Base-by-base conservation (phyloP, 257 asterid genomes). In the Paraleonurus japonicus region DNA sequence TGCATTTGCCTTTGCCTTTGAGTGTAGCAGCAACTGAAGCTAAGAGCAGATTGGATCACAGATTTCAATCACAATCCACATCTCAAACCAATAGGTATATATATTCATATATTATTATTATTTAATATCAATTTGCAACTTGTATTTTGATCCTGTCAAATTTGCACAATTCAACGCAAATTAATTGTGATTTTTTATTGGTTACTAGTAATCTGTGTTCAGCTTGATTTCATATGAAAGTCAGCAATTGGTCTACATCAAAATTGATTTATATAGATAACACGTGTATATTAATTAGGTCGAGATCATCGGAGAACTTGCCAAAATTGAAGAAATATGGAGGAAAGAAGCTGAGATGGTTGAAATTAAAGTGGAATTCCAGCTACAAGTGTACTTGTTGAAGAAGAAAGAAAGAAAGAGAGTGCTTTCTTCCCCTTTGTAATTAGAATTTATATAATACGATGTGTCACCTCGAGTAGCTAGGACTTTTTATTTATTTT, bases 281-380 rank as follows among this genome's bases (percentile, higher is more conserved):
- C 24, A 50, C 24, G 58, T 41, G 3, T 16, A 17, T 50, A 50
- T 48, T 39, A 47, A n/a, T n/a, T 16, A 43, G 77, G 47, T 61
- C 60, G 23, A 70, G 70, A 71, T 50, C 24, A 6, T 9, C 4
- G 27, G 82, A 67, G 5, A 76, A 61, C 2, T 63, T 78, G 67
- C 47, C 48, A 50, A 73, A 78, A 8, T n/a, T 80, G 73, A 83
- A 75, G 75, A 84, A 64, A 39, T 78, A 78, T 11, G 81, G 83
- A 68, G 78, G 82, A 41, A 81, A 79, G 76, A 79, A 73, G 80
- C 63, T 80, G 22, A 78, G 63, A 28, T 86, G 96, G 93, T 81
- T 65, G 77, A 86, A 79, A 39, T 16, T 78, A 37, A 78, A 82
- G 23, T 82, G 89, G 92, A 82, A 84, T 72, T 82, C 84, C 58